Base-by-base conservation (phyloP, 1,284 basidiomycete genomes). In the Sphaerobolus stellatus region DNA sequence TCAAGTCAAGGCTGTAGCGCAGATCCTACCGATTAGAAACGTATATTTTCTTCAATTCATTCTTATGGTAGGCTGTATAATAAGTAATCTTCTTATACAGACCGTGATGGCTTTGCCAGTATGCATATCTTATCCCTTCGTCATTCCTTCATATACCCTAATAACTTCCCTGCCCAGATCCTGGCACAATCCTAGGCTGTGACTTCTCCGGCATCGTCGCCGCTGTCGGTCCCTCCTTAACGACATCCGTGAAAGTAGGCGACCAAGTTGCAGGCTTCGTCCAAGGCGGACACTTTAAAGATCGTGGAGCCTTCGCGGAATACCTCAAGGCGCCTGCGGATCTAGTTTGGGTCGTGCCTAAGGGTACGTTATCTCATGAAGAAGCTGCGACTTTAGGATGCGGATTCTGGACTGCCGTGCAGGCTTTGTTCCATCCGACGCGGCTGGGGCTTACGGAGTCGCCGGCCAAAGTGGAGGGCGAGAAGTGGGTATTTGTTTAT, bases 151-250 rank as follows among this genome's bases (percentile, higher is more conserved):
- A 5, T n/a, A 11, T 27, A 1, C 24, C 31, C 5, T 36, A n/a
- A n/a, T n/a, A n/a, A n/a, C 36, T 22, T 29, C 11, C 18, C 28
- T 27, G 14, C 13, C 2, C 28, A 53, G 51, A 31, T 14, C 51
- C 44, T 13, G 50, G 50, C 6, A 33, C 43, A 16, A 38, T 52
- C 16, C 29, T 74, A 40, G 75, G 75, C 20, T 76, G 72, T 43
- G 77, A 79, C 64, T 77, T 72, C 53, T 61, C 62, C 18, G 78
- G 77, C 14, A 63, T 59, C 1, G 70, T 78, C 53, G 70, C 69
- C 25, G 58, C 64, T 28, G 51, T 73, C 41, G 71, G 69, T 3
- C 62, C 30, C 14, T 28, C 66, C 28, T 30, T 54, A 9, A 62
- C 66, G 14, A 27, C 14, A 14, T 22, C 28, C 53, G 48, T 76